Base-by-base conservation (phyloP, 495 filamentous ascomycete genomes). In the Amorphotheca resinae region DNA sequence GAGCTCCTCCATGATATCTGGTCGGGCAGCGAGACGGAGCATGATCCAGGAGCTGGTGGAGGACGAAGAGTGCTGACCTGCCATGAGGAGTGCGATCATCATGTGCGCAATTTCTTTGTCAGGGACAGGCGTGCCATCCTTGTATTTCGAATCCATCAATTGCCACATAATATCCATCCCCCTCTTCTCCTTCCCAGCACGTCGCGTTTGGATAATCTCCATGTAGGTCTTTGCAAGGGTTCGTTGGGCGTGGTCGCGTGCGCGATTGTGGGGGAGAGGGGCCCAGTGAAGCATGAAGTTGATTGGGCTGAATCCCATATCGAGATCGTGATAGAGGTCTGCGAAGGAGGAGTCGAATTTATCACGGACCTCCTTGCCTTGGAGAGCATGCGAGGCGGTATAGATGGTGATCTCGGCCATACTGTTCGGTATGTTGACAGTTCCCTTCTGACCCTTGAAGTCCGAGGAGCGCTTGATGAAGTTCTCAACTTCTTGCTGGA, bases 71-170 rank as follows among this genome's bases (percentile, higher is more conserved):
- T 93, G 85, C 56, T 93, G 85, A 44, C 85, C 85, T 22, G 82
- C 85, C 84, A 93, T 88, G 7, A 93, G 67, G 18, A 93, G 72
- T 0, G 84, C 83, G 56, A 93, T 93, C 80, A 93, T 87, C 75
- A 93, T 87, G 57, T 89, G 84, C 5, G 85, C 84, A 28, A 89
- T 73, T 51, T 93, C 84, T 47, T 79, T 71, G 57, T 93, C 85
- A 9, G 85, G 79, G 5, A 89, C 66, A 4, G 62, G 59, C 21
- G 61, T 67, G 42, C 81, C 83, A 52, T 83, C 68, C 61, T 86
- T 86, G 72, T 93, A 93, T 1, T 61, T 65, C 44, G 79, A 76
- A 55, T 69, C 67, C 82, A 93, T 89, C 36, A 93, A 64, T 54
- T 89, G 85, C 67, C 70, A 79, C 63, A 91, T 84, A 66, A 91